Evolutionary conservation across 805 yeast species (phyloP).

Genomic region (Tetrapisispora taiwanensis): DNA sequence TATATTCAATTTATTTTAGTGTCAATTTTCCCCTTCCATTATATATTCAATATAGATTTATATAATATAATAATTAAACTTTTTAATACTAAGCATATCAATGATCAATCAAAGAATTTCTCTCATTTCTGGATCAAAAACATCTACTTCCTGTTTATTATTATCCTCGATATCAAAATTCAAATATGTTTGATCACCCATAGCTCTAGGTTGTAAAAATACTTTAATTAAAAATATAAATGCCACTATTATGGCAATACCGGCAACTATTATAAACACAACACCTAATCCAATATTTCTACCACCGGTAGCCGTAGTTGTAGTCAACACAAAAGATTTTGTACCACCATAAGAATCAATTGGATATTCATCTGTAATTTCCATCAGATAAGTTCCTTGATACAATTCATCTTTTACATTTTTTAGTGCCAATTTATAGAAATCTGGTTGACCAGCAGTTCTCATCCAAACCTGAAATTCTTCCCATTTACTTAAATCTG

Average conservation of each 20-base stretch:
- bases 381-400: conserved; percentile 61
- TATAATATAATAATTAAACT: too few species aligned
- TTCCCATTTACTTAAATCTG: conserved; percentile 57
- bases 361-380: conserved; percentile 70
- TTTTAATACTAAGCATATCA: too few species aligned
- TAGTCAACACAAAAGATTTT: conserved; percentile 70
- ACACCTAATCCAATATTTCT: conserved; percentile 76
- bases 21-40: too few species aligned
- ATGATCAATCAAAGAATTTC: conserved; percentile 15
- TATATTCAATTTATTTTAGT: too few species aligned
- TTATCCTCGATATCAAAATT: conserved; percentile 29
- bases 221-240: conserved; percentile 71
- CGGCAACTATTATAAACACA: conserved; percentile 77
- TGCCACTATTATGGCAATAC: conserved; percentile 60
- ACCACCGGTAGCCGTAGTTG: conserved; percentile 80
- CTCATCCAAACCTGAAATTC: conserved; percentile 83
- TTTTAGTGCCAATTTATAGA: conserved; percentile 71
- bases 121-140: conserved; percentile 9
- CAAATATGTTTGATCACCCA: conserved; percentile 70
- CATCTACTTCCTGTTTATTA: neutral
- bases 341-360: conserved; percentile 80
- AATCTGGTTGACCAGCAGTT: conserved; percentile 86
- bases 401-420: conserved; percentile 48
- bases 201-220: conserved; percentile 69
- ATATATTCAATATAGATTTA: too few species aligned